Evolutionary conservation across 257 asterid genomes (phyloP).

Genomic region (Perilla frutescens): DNA sequence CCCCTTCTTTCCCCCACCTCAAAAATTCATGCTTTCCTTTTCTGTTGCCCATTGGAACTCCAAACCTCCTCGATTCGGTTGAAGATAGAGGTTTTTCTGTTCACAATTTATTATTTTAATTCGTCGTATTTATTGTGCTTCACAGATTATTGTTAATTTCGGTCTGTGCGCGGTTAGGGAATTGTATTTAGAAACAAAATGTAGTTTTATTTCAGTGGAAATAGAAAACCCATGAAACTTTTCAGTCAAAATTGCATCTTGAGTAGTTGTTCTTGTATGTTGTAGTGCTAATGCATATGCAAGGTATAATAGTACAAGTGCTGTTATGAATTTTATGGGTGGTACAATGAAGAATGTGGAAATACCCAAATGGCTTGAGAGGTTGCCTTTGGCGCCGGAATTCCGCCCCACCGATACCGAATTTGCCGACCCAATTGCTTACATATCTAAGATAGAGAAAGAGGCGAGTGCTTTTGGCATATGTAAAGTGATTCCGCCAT

Average conservation of each 20-base stretch:
- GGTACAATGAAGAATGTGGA: constrained; percentile 75
- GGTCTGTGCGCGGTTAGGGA: not conserved
- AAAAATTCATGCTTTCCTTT: constrained; percentile 35
- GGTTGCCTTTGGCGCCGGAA: constrained; percentile 95
- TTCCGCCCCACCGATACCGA: constrained; percentile 94
- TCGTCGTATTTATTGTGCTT: constrained; percentile 21
- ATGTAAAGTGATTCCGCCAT: constrained; percentile 94
- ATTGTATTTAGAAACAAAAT: constrained; percentile 15
- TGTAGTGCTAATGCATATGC: constrained; percentile 34
- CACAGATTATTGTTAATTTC: constrained; percentile 31
- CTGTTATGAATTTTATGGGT: constrained; percentile 37
- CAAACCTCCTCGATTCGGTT: constrained; percentile 37
- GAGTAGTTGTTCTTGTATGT: constrained; percentile 25
- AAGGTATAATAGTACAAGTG: constrained; percentile 19
- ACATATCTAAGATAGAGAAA: constrained; percentile 94
- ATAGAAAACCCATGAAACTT: constrained; percentile 6
- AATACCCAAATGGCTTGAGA: constrained; percentile 87
- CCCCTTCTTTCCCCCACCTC: constrained; percentile 29
- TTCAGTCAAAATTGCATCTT: constrained; percentile 15
- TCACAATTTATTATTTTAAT: not conserved
- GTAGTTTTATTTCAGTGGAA: constrained; percentile 39
- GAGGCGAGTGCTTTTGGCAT: constrained; percentile 96
- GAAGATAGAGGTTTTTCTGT: constrained; percentile 38
- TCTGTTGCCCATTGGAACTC: constrained; percentile 40
- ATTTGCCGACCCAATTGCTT: constrained; percentile 97